Evolutionary conservation across 169 alveolate species (phyloP), one percentile per base, ranked within the genome.

Genomic region (Plasmodium gonderi): DNA sequence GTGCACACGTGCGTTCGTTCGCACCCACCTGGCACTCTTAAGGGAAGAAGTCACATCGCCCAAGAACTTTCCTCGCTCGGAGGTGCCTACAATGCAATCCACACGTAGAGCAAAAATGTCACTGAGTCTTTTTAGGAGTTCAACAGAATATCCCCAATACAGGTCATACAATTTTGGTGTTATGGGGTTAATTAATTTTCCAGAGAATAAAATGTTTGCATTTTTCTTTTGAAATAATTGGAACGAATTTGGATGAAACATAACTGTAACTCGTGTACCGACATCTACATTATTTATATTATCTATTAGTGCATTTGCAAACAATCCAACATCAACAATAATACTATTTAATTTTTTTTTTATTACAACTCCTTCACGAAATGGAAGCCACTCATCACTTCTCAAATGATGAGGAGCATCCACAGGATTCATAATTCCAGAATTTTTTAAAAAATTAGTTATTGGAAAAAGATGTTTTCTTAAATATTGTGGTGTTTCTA

Each of bases 351-450:
- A 64, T 40, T 65, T 54, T 20, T 80, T 69, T 49, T 72, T 38
- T 33, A 68, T 8, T 40, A 91, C 92, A 11, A 65, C 93, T 5
- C 95, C 95, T 77, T 91, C 95, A 14, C 92, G 60, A 96, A 95
- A 97, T 42, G 99, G 98, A 79, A 98, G 96, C 98, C 98, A 97
- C 92, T 98, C 99, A 76, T 96, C 96, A 20, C 96, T 96, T 69
- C 99, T 95, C 80, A 99, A 95, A 94, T 99, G 99, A 94, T 99
- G 99, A 51, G 99, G 99, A 14, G 99, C 99, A 94, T 99, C 99
- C 47, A 99, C 96, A 1, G 99, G 99, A 92, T 98, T 98, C 98
- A 98, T 99, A 54, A 99, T 92, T 38, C 99, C 99, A 68, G 99
- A 97, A 91, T 95, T 97, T 72, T 98, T 97, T 51, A 99, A 95